These are phyloP conservation scores for Wickerhamomyces pijperi DNA, from an alignment of 805 yeast genomes.

Conservation along the genomic window DNA sequence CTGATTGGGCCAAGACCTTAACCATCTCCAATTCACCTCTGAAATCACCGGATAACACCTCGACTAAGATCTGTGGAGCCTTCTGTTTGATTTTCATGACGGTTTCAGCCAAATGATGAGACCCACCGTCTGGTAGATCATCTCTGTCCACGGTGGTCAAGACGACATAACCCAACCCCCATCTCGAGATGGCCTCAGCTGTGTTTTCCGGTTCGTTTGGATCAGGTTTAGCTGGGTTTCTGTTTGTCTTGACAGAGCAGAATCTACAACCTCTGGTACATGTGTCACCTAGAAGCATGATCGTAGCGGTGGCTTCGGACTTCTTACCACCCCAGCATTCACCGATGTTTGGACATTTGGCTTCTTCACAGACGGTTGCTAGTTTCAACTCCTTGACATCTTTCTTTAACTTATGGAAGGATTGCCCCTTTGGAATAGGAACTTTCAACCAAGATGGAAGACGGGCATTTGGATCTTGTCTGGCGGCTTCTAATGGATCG, in stretches of 20 bases:
- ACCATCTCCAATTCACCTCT: slow-evolving; percentile 82
- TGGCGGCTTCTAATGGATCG: slow-evolving; percentile 72
- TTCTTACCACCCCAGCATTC: slow-evolving; percentile 98
- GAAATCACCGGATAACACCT: slow-evolving; percentile 91
- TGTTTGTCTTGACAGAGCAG: slow-evolving; percentile 90
- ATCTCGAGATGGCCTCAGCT: slow-evolving; percentile 90
- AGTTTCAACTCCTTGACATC: slow-evolving; percentile 83
- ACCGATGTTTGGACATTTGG: slow-evolving; percentile 98
- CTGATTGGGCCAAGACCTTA: slow-evolving; percentile 68
- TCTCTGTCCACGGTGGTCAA: slow-evolving; percentile 96
- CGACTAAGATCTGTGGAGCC: slow-evolving; percentile 86
- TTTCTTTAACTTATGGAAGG: slow-evolving; percentile 66
- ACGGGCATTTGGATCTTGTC: slow-evolving; percentile 57
- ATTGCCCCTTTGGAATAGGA: slow-evolving; percentile 91
- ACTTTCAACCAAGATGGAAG: slow-evolving; percentile 92
- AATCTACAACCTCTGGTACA: slow-evolving; percentile 99
- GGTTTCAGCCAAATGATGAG: slow-evolving; percentile 82
- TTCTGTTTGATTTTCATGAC: slow-evolving; percentile 74
- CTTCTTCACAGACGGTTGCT: slow-evolving; percentile 97
- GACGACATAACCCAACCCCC: slow-evolving; percentile 98
- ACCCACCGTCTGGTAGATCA: slow-evolving; percentile 88
- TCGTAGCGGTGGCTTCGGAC: slow-evolving; percentile 92
- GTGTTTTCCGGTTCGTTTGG: slow-evolving; percentile 97
- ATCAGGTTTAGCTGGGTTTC: slow-evolving; percentile 82
- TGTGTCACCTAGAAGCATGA: slow-evolving; percentile 96